Conservation (phyloP, 805 yeast genomes). For the Scheffersomyces lignosus region DNA sequence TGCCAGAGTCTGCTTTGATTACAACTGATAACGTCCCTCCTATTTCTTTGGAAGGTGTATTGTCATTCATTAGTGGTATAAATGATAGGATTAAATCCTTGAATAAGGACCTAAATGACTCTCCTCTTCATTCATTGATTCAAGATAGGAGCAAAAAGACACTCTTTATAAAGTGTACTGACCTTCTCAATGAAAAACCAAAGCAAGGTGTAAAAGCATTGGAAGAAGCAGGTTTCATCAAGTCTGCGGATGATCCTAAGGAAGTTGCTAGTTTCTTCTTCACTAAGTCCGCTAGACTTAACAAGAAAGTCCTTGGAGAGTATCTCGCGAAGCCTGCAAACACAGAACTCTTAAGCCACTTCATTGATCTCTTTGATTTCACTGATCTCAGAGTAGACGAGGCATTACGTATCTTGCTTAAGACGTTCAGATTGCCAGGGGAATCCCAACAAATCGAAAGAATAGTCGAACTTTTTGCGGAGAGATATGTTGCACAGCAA, state of each 20-base stretch:
- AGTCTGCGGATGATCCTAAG: constrained; percentile 42
- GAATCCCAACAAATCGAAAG: constrained; percentile 97
- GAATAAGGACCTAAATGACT: constrained; percentile 2
- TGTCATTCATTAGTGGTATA: constrained; percentile 66
- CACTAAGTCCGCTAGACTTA: constrained; percentile 76
- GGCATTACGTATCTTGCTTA: constrained; percentile 78
- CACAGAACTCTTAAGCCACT: constrained; percentile 56
- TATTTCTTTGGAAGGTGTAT: constrained; percentile 83
- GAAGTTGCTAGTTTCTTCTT: constrained; percentile 77
- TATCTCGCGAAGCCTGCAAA: constrained; percentile 76
- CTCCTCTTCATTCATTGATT: constrained; percentile 31
- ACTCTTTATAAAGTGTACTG: constrained; percentile 73
- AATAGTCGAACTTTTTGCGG: constrained; percentile 82
- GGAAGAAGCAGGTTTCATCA: constrained; percentile 64
- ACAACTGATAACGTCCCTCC: constrained; percentile 92
- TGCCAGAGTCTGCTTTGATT: constrained; percentile 78
- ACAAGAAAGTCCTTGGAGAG: constrained; percentile 87
- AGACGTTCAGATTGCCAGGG: constrained; percentile 90
- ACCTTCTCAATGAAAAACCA: constrained; percentile 75
- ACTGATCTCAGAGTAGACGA: constrained; percentile 84
- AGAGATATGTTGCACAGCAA: constrained; percentile 71
- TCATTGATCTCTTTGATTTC: constrained; percentile 74
- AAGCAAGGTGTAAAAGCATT: constrained; percentile 69
- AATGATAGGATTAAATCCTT: constrained; percentile 48
- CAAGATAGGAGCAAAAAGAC: constrained; percentile 58